Conservation (phyloP, 495 filamentous ascomycete genomes). For the Podospora tetraspora region DNA sequence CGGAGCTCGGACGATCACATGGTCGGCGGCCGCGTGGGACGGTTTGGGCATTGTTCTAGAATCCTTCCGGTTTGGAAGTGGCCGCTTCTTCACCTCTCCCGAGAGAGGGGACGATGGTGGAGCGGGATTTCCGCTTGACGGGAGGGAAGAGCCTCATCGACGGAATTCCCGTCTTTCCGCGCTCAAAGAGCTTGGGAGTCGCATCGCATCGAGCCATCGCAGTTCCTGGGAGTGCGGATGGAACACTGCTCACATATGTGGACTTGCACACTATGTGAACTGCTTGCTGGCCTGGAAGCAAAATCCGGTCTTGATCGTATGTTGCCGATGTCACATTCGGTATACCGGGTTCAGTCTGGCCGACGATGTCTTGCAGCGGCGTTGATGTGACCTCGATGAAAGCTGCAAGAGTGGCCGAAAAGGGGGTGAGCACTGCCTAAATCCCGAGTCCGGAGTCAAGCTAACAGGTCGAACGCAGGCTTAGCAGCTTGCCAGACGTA, state of each 20-base stretch:
- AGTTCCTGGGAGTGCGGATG: slow-evolving; percentile 27
- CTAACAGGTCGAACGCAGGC: background rate
- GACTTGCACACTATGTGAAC: background rate
- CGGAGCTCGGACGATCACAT: background rate
- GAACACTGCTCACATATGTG: slow-evolving; percentile 20
- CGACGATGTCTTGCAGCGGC: background rate
- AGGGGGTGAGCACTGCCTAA: background rate
- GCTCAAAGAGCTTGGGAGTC: slow-evolving; percentile 13
- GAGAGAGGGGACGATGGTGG: background rate
- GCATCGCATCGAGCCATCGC: slow-evolving; percentile 33
- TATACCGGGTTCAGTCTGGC: background rate
- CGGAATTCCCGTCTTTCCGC: slow-evolving; percentile 17
- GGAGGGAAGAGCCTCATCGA: slow-evolving; percentile 14
- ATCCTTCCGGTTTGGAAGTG: slow-evolving; percentile 12
- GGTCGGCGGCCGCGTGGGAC: background rate
- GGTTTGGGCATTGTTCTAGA: slow-evolving; percentile 18
- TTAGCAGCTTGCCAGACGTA: background rate
- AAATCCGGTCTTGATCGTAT: background rate
- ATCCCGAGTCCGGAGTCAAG: background rate
- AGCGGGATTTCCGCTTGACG: slow-evolving; percentile 12
- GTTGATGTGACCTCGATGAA: background rate
- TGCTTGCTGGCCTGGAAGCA: background rate
- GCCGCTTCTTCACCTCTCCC: background rate
- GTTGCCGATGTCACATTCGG: background rate
- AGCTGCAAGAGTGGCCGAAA: background rate